Conservation (phyloP, 345 rosid species). For the Limnanthes douglasii region DNA sequence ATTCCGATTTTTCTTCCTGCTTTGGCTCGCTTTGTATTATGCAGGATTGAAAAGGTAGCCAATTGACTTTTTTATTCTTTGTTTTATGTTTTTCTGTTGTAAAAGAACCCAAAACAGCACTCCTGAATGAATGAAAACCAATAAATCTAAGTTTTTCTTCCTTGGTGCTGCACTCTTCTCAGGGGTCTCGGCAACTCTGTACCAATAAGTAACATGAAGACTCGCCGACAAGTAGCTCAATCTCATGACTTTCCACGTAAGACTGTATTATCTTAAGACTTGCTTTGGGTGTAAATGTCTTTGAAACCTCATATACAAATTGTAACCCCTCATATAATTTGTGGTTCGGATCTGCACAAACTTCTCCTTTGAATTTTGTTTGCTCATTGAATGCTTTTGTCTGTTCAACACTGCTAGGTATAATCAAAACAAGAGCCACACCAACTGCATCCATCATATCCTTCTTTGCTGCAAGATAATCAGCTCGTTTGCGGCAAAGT, state of each 20-base stretch:
- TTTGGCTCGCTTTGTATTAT: too few species aligned
- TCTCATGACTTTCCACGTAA: slow-evolving; percentile 85
- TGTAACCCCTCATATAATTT: slow-evolving; percentile 59
- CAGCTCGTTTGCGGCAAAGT: slow-evolving; percentile 79
- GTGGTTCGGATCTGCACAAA: slow-evolving; percentile 85
- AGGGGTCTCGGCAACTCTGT: slow-evolving; percentile 61
- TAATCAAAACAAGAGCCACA: slow-evolving; percentile 61
- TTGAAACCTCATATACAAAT: slow-evolving; percentile 60
- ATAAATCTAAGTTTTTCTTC: slow-evolving; percentile 67
- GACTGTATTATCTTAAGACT: slow-evolving; percentile 74
- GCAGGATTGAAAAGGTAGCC: too few species aligned
- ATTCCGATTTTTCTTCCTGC: too few species aligned
- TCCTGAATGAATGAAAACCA: too few species aligned
- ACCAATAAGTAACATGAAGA: slow-evolving; percentile 60
- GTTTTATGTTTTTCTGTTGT: too few species aligned
- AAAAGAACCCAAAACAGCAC: too few species aligned
- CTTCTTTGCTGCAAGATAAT: slow-evolving; percentile 74
- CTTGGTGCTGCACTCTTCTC: slow-evolving; percentile 67
- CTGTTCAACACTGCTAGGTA: slow-evolving; percentile 83
- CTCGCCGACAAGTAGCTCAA: slow-evolving; percentile 51
- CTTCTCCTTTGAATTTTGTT: slow-evolving; percentile 89
- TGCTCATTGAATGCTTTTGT: slow-evolving; percentile 65
- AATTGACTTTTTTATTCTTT: too few species aligned
- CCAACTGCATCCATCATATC: slow-evolving; percentile 72
- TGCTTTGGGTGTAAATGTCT: slow-evolving; percentile 85